phyloP scores from a whole-genome alignment of 768 basidiomycete genomes.

The Boletus sp. region DNA sequence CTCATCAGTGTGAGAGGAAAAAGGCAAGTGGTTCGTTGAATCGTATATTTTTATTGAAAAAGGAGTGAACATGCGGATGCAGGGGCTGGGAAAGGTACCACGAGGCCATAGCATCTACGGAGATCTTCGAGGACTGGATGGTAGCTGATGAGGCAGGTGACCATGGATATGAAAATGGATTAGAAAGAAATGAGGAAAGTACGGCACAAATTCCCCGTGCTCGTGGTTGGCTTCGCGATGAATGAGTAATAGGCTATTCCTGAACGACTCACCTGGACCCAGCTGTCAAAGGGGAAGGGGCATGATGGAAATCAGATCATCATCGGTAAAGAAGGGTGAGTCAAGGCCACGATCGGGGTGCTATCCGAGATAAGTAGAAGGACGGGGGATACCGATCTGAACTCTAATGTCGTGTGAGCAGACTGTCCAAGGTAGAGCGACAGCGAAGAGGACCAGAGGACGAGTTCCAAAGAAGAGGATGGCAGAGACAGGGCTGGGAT shows the following conservation, averaged over 20 bases:
- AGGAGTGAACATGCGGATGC: neutral
- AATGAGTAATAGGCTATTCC: conserved; percentile 4
- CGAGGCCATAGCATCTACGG: neutral
- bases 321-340: too few species aligned
- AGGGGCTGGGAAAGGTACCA: neutral
- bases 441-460: too few species aligned
- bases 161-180: neutral
- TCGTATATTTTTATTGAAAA: neutral
- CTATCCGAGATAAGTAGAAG: too few species aligned
- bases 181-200: too few species aligned
- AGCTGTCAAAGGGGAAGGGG: too few species aligned
- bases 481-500: neutral
- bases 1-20: neutral
- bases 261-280: neutral
- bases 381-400: too few species aligned
- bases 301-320: too few species aligned
- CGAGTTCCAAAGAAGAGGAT: neutral
- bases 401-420: too few species aligned
- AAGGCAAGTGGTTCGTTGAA: neutral
- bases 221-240: neutral
- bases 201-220: too few species aligned
- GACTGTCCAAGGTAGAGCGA: too few species aligned
- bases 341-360: neutral
- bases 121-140: neutral
- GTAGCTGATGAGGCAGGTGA: neutral